phyloP scores from a whole-genome alignment of 202 grass and related monocot species.

The Hordeum pubiflorum region DNA sequence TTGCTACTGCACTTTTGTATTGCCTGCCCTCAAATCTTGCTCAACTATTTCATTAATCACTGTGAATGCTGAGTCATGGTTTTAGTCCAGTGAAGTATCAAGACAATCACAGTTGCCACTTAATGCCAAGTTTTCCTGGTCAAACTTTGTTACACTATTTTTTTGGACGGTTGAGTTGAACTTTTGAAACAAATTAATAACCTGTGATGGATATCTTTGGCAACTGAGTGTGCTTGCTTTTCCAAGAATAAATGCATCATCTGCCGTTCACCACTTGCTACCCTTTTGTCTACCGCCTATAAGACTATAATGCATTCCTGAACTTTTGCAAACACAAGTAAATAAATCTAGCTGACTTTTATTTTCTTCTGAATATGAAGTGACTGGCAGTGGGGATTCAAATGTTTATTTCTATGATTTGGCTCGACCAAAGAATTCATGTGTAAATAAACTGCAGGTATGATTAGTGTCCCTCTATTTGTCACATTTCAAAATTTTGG shows the following conservation, averaged over 20 bases:
- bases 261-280: background rate
- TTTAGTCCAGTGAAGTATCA: background rate
- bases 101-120: background rate
- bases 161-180: background rate
- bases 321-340: background rate
- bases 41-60: background rate
- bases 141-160: background rate
- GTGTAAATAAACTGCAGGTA: slow-evolving; percentile 95
- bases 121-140: background rate
- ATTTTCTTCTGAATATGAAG: slow-evolving; percentile 43
- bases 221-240: background rate
- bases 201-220: background rate
- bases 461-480: background rate
- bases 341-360: background rate
- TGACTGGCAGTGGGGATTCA: slow-evolving; percentile 84
- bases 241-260: slow-evolving; percentile 2
- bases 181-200: background rate
- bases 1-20: background rate
- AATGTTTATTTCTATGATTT: slow-evolving; percentile 99
- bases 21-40: background rate
- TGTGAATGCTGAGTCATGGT: background rate
- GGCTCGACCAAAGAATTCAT: slow-evolving; percentile 73
- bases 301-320: background rate
- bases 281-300: background rate
- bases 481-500: background rate